phyloP scores from a whole-genome alignment of 257 asterid species.

The Lycium ferocissimum region DNA sequence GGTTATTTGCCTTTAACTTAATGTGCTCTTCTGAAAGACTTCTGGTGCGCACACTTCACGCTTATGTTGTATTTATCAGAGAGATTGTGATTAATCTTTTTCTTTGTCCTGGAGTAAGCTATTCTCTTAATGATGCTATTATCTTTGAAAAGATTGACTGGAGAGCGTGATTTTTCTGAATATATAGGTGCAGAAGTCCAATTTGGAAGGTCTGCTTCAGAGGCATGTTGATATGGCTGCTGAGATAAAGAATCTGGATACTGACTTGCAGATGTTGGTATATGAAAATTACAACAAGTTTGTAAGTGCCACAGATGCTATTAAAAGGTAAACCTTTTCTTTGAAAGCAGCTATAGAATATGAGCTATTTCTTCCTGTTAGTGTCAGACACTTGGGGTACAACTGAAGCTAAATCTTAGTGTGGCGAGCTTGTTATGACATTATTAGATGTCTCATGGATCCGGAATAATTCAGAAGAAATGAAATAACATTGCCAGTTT shows the following conservation, averaged over 20 bases:
- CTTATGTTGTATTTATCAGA: conserved; percentile 6
- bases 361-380: conserved; percentile 23
- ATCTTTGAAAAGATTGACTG: conserved; percentile 4
- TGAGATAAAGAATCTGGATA: conserved; percentile 94
- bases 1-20: neutral
- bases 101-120: conserved; percentile 8
- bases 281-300: conserved; percentile 98
- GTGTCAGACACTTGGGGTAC: conserved; percentile 7
- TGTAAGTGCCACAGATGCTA: conserved; percentile 96
- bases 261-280: conserved; percentile 97
- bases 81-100: neutral
- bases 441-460: neutral
- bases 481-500: conserved; percentile 3
- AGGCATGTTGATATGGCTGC: conserved; percentile 99
- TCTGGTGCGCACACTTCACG: neutral
- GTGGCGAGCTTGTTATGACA: conserved; percentile 4
- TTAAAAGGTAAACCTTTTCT: conserved; percentile 67
- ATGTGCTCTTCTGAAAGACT: neutral
- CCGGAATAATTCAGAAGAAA: conserved; percentile 22
- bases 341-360: neutral
- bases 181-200: conserved; percentile 84
- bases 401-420: neutral
- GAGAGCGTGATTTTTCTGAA: neutral
- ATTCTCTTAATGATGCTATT: neutral
- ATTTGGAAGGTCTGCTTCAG: conserved; percentile 91